Conservation (phyloP, 2,329 filamentous ascomycete species). For the Fusarium nanum region DNA sequence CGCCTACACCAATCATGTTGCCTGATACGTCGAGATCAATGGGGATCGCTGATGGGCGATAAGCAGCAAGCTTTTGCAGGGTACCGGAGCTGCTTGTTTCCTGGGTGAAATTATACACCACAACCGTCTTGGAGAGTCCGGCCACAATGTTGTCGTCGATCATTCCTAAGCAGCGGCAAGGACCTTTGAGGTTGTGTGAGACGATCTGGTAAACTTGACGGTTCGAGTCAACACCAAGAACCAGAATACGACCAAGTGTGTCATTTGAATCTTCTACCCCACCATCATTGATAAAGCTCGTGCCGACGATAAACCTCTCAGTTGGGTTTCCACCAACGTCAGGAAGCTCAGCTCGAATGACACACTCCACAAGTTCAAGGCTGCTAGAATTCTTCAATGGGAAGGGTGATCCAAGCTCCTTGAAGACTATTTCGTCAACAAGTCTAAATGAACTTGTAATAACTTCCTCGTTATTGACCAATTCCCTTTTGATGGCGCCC, state of each 20-base stretch:
- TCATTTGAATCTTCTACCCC: conserved; percentile 61
- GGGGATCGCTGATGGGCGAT: conserved; percentile 85
- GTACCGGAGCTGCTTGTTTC: conserved; percentile 65
- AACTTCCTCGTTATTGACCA: conserved; percentile 77
- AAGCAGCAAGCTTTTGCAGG: conserved; percentile 78
- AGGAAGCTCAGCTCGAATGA: conserved; percentile 80
- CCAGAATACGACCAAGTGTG: conserved; percentile 77
- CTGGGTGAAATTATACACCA: conserved; percentile 67
- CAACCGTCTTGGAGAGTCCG: conserved; percentile 88
- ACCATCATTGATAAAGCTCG: conserved; percentile 77
- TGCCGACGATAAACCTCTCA: conserved; percentile 92
- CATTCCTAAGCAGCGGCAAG: conserved; percentile 82
- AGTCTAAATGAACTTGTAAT: conserved; percentile 86
- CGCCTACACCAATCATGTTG: conserved; percentile 83
- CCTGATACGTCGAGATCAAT: conserved; percentile 81
- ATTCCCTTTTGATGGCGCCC: conserved; percentile 82
- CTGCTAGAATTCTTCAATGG: conserved; percentile 62
- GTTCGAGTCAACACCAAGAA: conserved; percentile 84
- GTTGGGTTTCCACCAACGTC: conserved; percentile 65
- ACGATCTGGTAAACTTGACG: conserved; percentile 78
- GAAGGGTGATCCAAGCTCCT: conserved; percentile 77
- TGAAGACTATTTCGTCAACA: conserved; percentile 90
- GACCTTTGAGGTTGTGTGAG: conserved; percentile 77
- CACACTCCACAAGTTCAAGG: conserved; percentile 83
- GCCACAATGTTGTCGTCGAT: conserved; percentile 84